Evolutionary conservation across 768 basidiomycete genomes (phyloP), one percentile per base, ranked within the genome.

Genomic region (Tylopilus plumbeoviolaceoides): DNA sequence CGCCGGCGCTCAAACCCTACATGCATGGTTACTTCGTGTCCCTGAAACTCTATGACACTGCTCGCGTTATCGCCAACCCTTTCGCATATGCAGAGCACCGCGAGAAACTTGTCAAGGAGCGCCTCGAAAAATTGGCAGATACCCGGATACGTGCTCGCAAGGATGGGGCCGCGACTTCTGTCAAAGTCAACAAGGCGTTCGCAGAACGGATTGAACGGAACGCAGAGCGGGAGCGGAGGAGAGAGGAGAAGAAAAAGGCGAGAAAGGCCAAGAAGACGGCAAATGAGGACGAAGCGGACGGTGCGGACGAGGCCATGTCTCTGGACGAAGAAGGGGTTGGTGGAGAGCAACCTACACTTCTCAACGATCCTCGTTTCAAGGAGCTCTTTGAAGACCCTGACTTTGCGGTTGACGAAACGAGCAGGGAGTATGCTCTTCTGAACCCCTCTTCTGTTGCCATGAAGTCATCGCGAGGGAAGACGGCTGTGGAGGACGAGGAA

Each of bases 21-120:
- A 98, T 99, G 95, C 97, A 99, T 70, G 97, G 97, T 40, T 98
- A 95, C 82, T 98, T 99, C 75, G 72, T 98, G 57, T 91, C 94
- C 5, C 84, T 98, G 72, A 91, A 93, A 63, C 82, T 98, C 6
- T 98, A 98, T 74, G 91, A 95, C 61, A 88, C 95, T 47, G 97
- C 97, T 2, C 86, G 95, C 30, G 81, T 95, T 58, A 94, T 98
- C 59, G 87, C 93, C 51, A 98, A 98, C 73, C 97, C 97, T 3
- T 95, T 92, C 67, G 92, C 87, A 10, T 98, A 98, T 68, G 85
- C 85, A 38, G 97, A 99, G 64, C 86, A 98, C 69, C 87, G 93
- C 57, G 93, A 95, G 69, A 87, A 85, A 63, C 73, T 92, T 65
- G 80, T 98, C 48, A 81, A 81, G 47, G 87, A 91, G 63, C 92